Conservation (phyloP, 148 eudicot genomes). For the Rhododendron ovatum region DNA sequence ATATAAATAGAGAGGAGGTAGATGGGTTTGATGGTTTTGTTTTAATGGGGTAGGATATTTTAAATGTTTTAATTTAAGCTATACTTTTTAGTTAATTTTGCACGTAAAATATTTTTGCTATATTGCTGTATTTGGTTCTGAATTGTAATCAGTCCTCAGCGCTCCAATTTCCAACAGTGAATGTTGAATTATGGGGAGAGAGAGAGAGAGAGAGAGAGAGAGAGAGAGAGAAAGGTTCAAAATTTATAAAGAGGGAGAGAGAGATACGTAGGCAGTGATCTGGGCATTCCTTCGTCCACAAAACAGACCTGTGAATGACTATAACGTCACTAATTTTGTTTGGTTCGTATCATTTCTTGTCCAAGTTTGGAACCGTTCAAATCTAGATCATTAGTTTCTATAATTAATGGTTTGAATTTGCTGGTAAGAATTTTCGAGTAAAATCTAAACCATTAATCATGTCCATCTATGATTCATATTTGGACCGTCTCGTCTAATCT, state of each 20-base stretch:
- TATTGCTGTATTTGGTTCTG: neutral
- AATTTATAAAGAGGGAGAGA: neutral
- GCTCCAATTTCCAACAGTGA: slow-evolving; percentile 8
- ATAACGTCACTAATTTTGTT: no score
- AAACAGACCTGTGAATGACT: no score
- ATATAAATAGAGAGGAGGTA: slow-evolving; percentile 10
- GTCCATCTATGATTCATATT: no score
- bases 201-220: neutral
- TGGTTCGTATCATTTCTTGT: no score
- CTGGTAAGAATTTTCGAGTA: no score
- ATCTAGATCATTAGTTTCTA: no score
- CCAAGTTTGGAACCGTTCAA: no score
- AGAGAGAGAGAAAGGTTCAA: neutral
- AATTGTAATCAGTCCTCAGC: neutral
- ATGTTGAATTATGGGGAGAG: neutral
- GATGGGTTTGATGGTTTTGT: neutral
- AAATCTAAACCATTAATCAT: no score
- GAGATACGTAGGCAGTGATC: neutral
- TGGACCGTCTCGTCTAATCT: no score
- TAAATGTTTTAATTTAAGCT: neutral
- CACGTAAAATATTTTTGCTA: neutral
- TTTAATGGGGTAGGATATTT: neutral
- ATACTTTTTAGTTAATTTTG: neutral
- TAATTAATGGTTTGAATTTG: no score
- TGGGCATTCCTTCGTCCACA: neutral